Evolutionary conservation across 306 rosid genomes (phyloP).

Genomic region (Astragalus glycyphyllos): DNA sequence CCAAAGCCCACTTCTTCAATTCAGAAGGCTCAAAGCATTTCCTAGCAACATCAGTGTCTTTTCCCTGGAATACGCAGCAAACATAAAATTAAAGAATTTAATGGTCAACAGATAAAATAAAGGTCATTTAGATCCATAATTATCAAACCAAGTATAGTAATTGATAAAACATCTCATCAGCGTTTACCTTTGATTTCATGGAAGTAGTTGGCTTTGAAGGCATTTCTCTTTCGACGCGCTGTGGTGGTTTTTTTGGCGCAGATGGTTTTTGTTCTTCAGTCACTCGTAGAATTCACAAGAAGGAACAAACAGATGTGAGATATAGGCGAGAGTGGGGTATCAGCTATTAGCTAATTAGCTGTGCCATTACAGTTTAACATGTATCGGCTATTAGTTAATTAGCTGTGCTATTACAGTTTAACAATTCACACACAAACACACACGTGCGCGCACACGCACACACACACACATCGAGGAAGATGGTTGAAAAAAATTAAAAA

Average conservation of each 20-base stretch:
- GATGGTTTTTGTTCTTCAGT: conserved; percentile 56
- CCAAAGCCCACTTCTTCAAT: conserved; percentile 80
- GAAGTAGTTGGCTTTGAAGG: conserved; percentile 52
- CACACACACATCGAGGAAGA: too few relatives aligned
- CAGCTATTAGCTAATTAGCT: conserved; percentile 21
- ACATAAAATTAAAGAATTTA: conserved; percentile 26
- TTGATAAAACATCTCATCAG: conserved; percentile 20
- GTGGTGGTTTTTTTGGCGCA: conserved; percentile 48
- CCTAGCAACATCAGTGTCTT: conserved; percentile 42
- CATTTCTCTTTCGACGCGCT: conserved; percentile 50
- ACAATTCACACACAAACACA: too few relatives aligned
- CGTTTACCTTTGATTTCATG: conserved; percentile 57
- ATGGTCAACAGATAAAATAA: conserved; percentile 4
- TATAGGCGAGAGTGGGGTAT: background rate
- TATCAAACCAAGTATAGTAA: conserved; percentile 16
- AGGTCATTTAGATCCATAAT: conserved; percentile 24
- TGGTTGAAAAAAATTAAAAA: conserved; percentile 17
- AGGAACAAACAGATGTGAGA: conserved; percentile 11
- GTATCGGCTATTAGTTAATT: too few relatives aligned
- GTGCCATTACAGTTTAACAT: background rate
- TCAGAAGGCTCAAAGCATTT: conserved; percentile 63
- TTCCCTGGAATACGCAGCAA: conserved; percentile 53
- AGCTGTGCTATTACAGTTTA: too few relatives aligned
- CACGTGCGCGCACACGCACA: too few relatives aligned
- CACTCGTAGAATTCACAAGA: conserved; percentile 36